phyloP scores from a whole-genome alignment of 1,284 basidiomycete species.

The Ustilago xerochloae region DNA sequence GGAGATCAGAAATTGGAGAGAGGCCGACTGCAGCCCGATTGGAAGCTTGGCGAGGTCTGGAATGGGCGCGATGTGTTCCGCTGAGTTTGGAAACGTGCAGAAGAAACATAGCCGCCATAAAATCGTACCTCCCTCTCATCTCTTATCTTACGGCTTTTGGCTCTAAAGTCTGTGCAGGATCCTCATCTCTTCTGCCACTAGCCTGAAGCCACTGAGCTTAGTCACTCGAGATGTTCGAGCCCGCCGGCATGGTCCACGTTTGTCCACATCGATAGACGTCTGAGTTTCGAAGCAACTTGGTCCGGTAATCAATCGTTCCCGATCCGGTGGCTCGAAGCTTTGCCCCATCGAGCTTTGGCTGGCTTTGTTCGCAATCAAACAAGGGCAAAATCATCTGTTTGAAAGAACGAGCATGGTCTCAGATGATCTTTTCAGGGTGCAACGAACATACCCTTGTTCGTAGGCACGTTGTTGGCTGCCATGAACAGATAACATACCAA shows the following conservation, averaged over 20 bases:
- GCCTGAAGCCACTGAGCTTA: not conserved
- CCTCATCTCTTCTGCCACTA: not conserved
- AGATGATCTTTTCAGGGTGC: too few species aligned
- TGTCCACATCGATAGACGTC: too few species aligned
- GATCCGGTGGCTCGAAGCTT: not conserved
- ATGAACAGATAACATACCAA: too few species aligned
- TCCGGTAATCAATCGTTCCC: not conserved
- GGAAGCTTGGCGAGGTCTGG: not conserved
- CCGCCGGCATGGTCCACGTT: not conserved
- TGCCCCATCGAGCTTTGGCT: not conserved
- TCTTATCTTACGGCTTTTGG: too few species aligned
- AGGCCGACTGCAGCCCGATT: not conserved
- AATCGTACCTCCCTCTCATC: not conserved
- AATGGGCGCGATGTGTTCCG: slow-evolving; percentile 12
- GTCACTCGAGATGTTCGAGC: not conserved
- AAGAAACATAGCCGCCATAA: not conserved
- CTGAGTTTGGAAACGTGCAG: slow-evolving; percentile 14
- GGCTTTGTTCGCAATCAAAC: not conserved
- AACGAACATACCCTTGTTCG: too few species aligned
- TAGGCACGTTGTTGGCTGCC: too few species aligned
- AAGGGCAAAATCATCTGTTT: too few species aligned
- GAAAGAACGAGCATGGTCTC: not conserved
- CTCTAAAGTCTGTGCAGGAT: not conserved
- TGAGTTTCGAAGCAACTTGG: not conserved
- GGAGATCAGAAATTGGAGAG: too few species aligned